Conservation (phyloP, 495 filamentous ascomycete genomes). For the Hamigera avellanea region DNA sequence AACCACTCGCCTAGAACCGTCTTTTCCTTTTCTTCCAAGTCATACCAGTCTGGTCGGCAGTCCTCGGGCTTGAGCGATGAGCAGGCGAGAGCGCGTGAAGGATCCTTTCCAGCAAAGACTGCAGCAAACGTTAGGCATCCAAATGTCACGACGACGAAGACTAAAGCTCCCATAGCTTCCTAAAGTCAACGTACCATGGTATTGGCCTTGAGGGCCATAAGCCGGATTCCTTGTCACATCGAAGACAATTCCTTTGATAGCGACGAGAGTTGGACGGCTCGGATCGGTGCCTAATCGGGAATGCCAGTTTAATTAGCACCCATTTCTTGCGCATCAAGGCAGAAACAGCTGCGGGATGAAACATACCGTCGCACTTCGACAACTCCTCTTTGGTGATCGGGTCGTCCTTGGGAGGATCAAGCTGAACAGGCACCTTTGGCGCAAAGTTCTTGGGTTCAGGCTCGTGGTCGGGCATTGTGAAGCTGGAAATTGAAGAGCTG, state of each 20-base stretch:
- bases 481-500: not conserved
- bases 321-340: conserved; percentile 1
- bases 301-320: not conserved
- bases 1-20: conserved; percentile 78
- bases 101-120: conserved; percentile 95
- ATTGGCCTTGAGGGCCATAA: conserved; percentile 74
- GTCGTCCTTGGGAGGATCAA: conserved; percentile 82
- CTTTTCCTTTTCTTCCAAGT: conserved; percentile 81
- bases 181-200: conserved; percentile 66
- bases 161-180: too few relatives aligned
- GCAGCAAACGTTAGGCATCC: conserved; percentile 5
- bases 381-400: conserved; percentile 65
- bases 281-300: conserved; percentile 40
- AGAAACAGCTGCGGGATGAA: not conserved
- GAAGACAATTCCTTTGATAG: conserved; percentile 93
- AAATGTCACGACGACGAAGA: too few relatives aligned
- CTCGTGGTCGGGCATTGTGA: conserved; percentile 24
- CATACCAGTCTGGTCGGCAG: conserved; percentile 71
- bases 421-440: conserved; percentile 70
- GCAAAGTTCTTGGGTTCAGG: conserved; percentile 52
- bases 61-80: conserved; percentile 83
- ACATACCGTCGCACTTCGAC: conserved; percentile 68
- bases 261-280: conserved; percentile 70
- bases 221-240: conserved; percentile 80
- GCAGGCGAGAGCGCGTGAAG: conserved; percentile 75